Evolutionary conservation across 305 asterid species (phyloP), one percentile per base, ranked within the genome.

Genomic region (Fraxinus xanthoxyloides): DNA sequence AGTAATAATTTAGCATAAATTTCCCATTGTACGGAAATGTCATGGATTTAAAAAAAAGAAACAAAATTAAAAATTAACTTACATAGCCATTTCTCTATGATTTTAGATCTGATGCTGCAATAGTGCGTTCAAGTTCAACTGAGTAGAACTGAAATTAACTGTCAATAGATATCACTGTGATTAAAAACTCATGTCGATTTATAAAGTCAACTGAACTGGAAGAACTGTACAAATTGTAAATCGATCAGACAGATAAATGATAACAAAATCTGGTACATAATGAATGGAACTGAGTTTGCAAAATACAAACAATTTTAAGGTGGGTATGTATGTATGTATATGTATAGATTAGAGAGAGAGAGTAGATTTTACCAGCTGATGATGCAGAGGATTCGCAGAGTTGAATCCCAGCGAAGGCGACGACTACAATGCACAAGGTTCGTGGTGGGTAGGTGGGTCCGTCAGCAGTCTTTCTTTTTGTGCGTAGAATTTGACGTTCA

Each of bases 331-430:
- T 43, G 1, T 40, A 40, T 40, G 3, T 40, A 7, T 7, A 15
- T n/a, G 61, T 51, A 51, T 51, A 17, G 23, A 51, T 31, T 4
- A 51, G 28, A 65, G 21, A 76, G 26, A 63, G 12, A 75, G 63
- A 8, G 5, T 51, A 24, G 79, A 76, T 26, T 19, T 24, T 84
- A 84, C 87, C 87, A 7, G 76, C 34, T 6, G 78, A 46, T 40
- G 32, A 77, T 38, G 72, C 21, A 72, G 59, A 48, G 26, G 67
- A 73, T 48, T 81, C 76, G 83, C 76, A 78, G 83, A 54, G 79
- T 12, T 10, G 75, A 70, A 31, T 67, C 32, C 35, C 5, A 65
- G 73, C 7, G 74, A 67, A 67, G 23, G 74, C 74, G 74, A 67
- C 1, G 38, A 28, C 36, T 28, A 67, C 74, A 28, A 67, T 67